Conservation (phyloP, 352 stramenopile species). For the Phytophthora syringae region DNA sequence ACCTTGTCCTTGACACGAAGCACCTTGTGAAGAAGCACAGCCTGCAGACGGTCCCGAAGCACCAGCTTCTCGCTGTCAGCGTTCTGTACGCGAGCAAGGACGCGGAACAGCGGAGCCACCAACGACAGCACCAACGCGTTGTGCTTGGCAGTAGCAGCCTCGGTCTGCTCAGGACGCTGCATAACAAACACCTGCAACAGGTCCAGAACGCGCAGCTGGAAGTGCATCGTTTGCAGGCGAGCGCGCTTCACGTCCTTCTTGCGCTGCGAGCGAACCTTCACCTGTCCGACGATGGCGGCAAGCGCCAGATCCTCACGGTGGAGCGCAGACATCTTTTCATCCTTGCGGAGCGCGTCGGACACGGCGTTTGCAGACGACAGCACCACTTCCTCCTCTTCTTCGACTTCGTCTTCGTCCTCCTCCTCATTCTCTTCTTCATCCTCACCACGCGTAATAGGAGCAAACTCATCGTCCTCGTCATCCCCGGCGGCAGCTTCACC, state of each 20-base stretch:
- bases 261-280: slow-evolving; percentile 71
- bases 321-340: slow-evolving; percentile 69
- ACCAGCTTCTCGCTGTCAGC: slow-evolving; percentile 71
- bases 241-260: slow-evolving; percentile 81
- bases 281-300: slow-evolving; percentile 80
- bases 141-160: slow-evolving; percentile 27
- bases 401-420: slow-evolving; percentile 34
- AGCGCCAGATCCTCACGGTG: slow-evolving; percentile 83
- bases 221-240: slow-evolving; percentile 78
- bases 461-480: slow-evolving; percentile 56
- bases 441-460: slow-evolving; percentile 36
- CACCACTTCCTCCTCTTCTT: slow-evolving; percentile 67
- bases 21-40: slow-evolving; percentile 74
- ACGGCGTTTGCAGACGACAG: slow-evolving; percentile 66
- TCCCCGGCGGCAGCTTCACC: slow-evolving; percentile 38
- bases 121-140: slow-evolving; percentile 51
- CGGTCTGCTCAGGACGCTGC: slow-evolving; percentile 28
- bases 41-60: slow-evolving; percentile 76
- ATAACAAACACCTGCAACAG: slow-evolving; percentile 76
- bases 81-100: slow-evolving; percentile 57
- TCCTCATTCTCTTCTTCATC: slow-evolving; percentile 50
- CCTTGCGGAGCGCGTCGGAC: slow-evolving; percentile 68
- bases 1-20: slow-evolving; percentile 63
- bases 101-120: slow-evolving; percentile 69
- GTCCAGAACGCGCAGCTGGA: slow-evolving; percentile 86